Evolutionary conservation across 73 alveolate genomes (phyloP).

Genomic region (Durusdinium trenchii): DNA sequence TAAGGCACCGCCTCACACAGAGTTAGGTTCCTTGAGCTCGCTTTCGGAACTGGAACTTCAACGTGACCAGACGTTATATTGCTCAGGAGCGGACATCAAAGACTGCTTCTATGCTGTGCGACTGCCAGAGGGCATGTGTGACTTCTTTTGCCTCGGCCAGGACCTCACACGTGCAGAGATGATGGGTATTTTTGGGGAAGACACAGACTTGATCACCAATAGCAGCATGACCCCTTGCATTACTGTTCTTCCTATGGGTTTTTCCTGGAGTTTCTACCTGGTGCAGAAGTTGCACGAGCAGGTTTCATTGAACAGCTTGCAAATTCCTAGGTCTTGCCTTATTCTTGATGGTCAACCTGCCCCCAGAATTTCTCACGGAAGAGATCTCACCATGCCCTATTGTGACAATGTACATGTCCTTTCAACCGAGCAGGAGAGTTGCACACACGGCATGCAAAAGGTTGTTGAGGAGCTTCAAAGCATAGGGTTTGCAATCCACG

Average conservation of each 20-base stretch:
- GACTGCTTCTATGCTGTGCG: slow-evolving; percentile 35
- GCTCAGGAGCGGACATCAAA: slow-evolving; percentile 14
- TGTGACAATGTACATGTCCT: slow-evolving; percentile 4
- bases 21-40: slow-evolving; percentile 22
- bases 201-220: too few relatives aligned
- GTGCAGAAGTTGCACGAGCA: slow-evolving; percentile 10
- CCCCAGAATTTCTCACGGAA: background rate
- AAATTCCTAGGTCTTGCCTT: background rate
- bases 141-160: background rate
- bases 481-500: background rate
- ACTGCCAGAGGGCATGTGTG: background rate
- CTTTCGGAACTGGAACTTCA: background rate
- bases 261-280: background rate
- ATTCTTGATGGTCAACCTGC: slow-evolving; percentile 10
- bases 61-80: background rate
- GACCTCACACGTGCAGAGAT: background rate
- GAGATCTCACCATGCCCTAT: background rate
- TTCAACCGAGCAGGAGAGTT: background rate
- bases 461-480: background rate
- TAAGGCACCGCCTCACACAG: slow-evolving; percentile 34
- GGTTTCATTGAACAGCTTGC: background rate
- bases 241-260: slow-evolving; percentile 29
- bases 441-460: background rate
- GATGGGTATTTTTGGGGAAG: background rate
- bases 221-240: background rate